Conservation (phyloP, 768 basidiomycete species). For the Cystobasidium onofrii region DNA sequence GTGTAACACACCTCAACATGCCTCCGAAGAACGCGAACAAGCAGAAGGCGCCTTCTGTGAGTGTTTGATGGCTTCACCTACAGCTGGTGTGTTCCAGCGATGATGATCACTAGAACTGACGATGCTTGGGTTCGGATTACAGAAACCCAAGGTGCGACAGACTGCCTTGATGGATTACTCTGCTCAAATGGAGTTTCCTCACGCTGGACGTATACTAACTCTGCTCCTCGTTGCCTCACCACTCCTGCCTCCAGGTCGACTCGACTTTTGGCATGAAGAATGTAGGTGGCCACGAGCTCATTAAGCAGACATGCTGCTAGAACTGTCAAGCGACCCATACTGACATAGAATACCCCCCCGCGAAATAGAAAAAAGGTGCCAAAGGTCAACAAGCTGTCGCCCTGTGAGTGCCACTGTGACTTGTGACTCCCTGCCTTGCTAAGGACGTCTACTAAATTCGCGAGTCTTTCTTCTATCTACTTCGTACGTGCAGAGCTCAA, state of each 20-base stretch:
- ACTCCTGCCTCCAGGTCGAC: conserved; percentile 29
- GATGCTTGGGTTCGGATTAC: neutral
- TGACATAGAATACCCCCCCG: neutral
- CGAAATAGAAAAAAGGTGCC: conserved; percentile 29
- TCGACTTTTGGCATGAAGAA: conserved; percentile 82
- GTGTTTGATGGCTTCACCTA: conserved; percentile 3
- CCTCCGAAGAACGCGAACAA: conserved; percentile 65
- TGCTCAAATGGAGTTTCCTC: conserved; percentile 30
- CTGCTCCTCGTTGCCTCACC: conserved; percentile 38
- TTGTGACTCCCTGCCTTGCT: neutral
- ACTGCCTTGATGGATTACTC: no score
- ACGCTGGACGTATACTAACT: conserved; percentile 42
- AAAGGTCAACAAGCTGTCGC: conserved; percentile 21
- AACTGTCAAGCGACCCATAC: neutral
- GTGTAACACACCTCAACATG: conserved; percentile 49
- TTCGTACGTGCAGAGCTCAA: conserved; percentile 66
- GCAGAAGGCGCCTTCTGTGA: conserved; percentile 71
- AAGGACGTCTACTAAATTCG: no score
- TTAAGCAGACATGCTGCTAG: conserved; percentile 43
- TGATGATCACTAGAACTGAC: neutral
- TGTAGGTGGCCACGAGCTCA: conserved; percentile 49
- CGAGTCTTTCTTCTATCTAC: no score
- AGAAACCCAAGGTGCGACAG: conserved; percentile 42
- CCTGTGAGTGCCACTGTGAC: conserved; percentile 52
- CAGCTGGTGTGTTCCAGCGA: neutral